A percentile compares a stretch with the other conserved stretches of the same genome.
These are phyloP conservation scores for Dothistroma septosporum DNA, from an alignment of 2,329 filamentous ascomycete species.

Conservation along the genomic window DNA sequence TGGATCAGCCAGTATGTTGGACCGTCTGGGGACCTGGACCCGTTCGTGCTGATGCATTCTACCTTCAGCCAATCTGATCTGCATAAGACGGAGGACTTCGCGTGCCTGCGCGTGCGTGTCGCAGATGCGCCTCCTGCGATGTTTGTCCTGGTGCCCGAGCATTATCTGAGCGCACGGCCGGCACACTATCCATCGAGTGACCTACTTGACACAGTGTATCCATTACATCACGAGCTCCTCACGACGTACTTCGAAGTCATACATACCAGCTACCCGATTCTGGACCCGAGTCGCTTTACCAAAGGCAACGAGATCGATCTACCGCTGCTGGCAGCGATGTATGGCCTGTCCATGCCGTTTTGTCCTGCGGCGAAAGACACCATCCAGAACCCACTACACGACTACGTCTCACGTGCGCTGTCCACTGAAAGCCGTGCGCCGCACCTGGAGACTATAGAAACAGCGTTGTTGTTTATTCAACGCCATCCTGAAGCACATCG, in stretches of 20 bases:
- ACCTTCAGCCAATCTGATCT: slow-evolving; percentile 23
- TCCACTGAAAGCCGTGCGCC: slow-evolving; percentile 18
- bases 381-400: slow-evolving; percentile 10
- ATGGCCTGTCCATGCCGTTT: slow-evolving; percentile 21
- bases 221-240: slow-evolving; percentile 22
- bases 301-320: slow-evolving; percentile 25
- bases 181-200: slow-evolving; percentile 19
- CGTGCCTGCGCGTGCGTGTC: slow-evolving; percentile 16
- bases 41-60: slow-evolving; percentile 21
- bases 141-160: slow-evolving; percentile 20
- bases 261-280: slow-evolving; percentile 22
- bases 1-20: slow-evolving; percentile 24
- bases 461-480: slow-evolving; percentile 19
- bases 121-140: slow-evolving; percentile 10
- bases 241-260: slow-evolving; percentile 24
- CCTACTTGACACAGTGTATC: slow-evolving; percentile 21
- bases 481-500: slow-evolving; percentile 18
- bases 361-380: slow-evolving; percentile 15
- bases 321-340: slow-evolving; percentile 21
- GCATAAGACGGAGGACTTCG: slow-evolving; percentile 21
- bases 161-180: slow-evolving; percentile 16
- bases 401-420: slow-evolving; percentile 21
- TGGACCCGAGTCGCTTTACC: slow-evolving; percentile 20
- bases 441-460: slow-evolving; percentile 22
- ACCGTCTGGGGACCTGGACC: slow-evolving; percentile 21